Evolutionary conservation across 2,329 filamentous ascomycete genomes (phyloP).

Genomic region (Claviceps paspali): DNA sequence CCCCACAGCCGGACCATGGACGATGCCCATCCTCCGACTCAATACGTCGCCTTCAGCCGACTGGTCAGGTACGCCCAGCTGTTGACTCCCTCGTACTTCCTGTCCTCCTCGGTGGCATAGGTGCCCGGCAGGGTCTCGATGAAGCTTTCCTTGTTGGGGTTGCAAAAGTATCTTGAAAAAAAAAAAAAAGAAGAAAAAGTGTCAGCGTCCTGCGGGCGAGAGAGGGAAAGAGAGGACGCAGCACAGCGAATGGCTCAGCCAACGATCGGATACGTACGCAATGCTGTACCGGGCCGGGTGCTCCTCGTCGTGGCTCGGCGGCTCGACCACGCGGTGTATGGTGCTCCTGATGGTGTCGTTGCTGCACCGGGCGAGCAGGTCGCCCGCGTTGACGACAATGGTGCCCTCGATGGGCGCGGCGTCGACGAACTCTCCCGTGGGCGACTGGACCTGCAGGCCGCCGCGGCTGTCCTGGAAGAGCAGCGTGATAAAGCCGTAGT

Average conservation of each 20-base stretch:
- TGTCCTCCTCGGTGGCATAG: conserved; percentile 45
- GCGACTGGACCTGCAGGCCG: conserved; percentile 47
- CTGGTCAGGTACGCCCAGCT: conserved; percentile 70
- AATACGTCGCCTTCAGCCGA: conserved; percentile 63
- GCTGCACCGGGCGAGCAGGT: conserved; percentile 73
- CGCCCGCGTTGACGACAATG: conserved; percentile 79
- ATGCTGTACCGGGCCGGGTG: conserved; percentile 76
- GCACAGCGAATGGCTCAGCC: too few species aligned
- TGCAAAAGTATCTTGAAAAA: conserved; percentile 61
- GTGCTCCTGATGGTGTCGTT: conserved; percentile 88
- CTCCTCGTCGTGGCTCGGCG: conserved; percentile 41
- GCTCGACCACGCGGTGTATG: conserved; percentile 79
- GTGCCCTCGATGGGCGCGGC: conserved; percentile 69
- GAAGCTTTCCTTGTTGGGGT: conserved; percentile 59
- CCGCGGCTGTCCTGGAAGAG: conserved; percentile 45
- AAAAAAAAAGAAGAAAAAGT: background rate
- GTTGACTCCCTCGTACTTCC: conserved; percentile 66
- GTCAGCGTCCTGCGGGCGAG: background rate
- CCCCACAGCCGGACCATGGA: too few species aligned
- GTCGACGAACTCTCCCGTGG: conserved; percentile 64
- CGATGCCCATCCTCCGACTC: too few species aligned
- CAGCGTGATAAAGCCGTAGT: conserved; percentile 46
- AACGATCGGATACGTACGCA: conserved; percentile 45
- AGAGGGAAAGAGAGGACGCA: background rate
- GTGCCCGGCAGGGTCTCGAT: conserved; percentile 77